Evolutionary conservation across 495 filamentous ascomycete species (phyloP).

Genomic region (Trichoderma parareesei): DNA sequence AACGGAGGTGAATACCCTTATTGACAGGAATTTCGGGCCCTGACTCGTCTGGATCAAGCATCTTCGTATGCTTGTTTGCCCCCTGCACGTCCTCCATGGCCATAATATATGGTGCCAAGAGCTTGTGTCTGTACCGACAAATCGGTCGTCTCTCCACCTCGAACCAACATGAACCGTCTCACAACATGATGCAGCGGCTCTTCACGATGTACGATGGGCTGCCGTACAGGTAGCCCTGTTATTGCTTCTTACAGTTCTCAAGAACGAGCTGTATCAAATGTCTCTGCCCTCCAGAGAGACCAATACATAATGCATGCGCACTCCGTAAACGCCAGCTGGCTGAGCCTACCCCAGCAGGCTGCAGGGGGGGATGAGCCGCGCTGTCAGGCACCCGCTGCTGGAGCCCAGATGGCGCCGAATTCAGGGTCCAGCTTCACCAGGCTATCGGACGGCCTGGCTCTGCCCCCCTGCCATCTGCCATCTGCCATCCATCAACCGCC

Average conservation of each 20-base stretch:
- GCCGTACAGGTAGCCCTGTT: no score
- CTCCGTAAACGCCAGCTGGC: neutral
- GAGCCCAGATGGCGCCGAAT: neutral
- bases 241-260: no score
- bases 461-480: neutral
- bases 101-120: neutral
- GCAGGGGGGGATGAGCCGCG: neutral
- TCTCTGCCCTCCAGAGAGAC: neutral
- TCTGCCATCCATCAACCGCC: neutral
- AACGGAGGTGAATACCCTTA: neutral
- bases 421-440: neutral
- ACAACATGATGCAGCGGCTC: no score
- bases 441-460: neutral
- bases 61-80: conserved; percentile 5
- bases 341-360: neutral
- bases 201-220: no score
- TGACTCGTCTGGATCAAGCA: neutral
- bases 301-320: neutral
- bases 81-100: neutral
- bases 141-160: no score
- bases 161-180: no score
- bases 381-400: neutral
- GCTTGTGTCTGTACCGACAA: neutral
- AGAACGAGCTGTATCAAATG: no score
- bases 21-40: neutral